Base-by-base conservation (phyloP, 768 basidiomycete genomes). In the Boletus rubropictus region DNA sequence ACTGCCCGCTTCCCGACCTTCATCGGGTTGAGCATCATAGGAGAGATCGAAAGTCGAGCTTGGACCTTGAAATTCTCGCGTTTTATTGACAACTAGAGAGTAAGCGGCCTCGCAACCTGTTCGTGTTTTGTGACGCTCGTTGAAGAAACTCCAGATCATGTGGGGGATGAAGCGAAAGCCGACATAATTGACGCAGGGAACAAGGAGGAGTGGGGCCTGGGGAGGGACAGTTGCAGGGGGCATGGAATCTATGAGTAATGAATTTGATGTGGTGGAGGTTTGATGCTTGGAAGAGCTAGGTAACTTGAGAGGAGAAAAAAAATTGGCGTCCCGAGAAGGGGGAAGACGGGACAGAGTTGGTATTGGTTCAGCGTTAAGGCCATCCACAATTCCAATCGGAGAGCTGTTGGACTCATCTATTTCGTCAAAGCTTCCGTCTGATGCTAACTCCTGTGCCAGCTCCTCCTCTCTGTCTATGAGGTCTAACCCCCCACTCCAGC, bases 101-200 rank as follows among this genome's bases (percentile, higher is more conserved):
- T 89, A 86, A 0, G 85, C 93, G 10, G 85, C 85, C 54, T 94
- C 82, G 9, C 87, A 84, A 27, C 95, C 95, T 11, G 78, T 66
- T 6, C 69, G 77, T n/a, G 91, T 90, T 59, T 86, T 82, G 39
- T 80, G 70, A 7, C 92, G 82, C 62, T 88, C 84, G 62, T 91
- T 93, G 72, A 96, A 97, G 68, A 92, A 92, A 53, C 82, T 88
- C 80, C 82, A 85, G 39, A 95, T 78, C 91, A 95, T 94, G 56
- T 78, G 68, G 11, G 93, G 93, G 47, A 95, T 82, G 59, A 89
- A 87, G 24, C 75, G 77, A 60, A 94, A 77, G 7, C 93, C 93
- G 43, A 95, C 74, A 54, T 84, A 76, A 58, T 91, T 80, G 32
- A 76, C 74, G 64, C 82, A 90, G 11, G 82, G 74, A 25, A 91